Base-by-base conservation (phyloP, 2,329 filamentous ascomycete genomes). In the Colletotrichum endophyticum region DNA sequence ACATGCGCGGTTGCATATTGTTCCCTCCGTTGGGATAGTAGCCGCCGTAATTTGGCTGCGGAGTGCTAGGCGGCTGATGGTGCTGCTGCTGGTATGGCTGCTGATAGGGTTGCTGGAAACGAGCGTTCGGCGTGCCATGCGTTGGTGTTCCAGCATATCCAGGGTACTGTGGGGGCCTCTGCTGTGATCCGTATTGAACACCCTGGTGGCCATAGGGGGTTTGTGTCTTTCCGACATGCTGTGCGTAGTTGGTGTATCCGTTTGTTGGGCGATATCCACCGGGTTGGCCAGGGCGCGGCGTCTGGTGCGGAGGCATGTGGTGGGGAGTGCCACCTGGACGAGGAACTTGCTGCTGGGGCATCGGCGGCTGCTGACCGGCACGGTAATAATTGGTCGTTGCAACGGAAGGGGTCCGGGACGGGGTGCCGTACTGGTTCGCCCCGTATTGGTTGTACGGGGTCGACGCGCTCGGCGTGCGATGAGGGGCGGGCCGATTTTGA, bases 151-250 rank as follows among this genome's bases (percentile, higher is more conserved):
- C 70, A 19, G 75, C 81, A 63, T 87, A 87, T 9, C 81, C 82
- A 7, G 82, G 79, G 61, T 86, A 87, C 72, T 87, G 87, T 30
- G 81, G 83, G 16, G 86, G 85, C 70, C 89, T 86, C 76, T 84
- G 86, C 77, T 89, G 89, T 57, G 83, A 86, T 36, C 85, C 85
- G 76, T 87, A 91, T 62, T 89, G 86, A 82, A 89, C 87, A 76
- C 84, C 87, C 76, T 89, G 86, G 73, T 91, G 89, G 13, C 88
- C 87, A 73, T 90, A 91, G 0, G 88, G 87, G 9, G 87, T 87
- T 73, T 89, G 88, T 13, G 87, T 84, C 80, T 92, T 92, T 66
- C 86, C 87, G 68, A 90, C 84, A 78, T 89, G 89, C 9, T 88
- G 87, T 6, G 87, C 85, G 78, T 88, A 91, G 64, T 85, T 86